Evolutionary conservation across 176 grass and related monocot genomes (phyloP).

Genomic region (Oryza rufipogon): DNA sequence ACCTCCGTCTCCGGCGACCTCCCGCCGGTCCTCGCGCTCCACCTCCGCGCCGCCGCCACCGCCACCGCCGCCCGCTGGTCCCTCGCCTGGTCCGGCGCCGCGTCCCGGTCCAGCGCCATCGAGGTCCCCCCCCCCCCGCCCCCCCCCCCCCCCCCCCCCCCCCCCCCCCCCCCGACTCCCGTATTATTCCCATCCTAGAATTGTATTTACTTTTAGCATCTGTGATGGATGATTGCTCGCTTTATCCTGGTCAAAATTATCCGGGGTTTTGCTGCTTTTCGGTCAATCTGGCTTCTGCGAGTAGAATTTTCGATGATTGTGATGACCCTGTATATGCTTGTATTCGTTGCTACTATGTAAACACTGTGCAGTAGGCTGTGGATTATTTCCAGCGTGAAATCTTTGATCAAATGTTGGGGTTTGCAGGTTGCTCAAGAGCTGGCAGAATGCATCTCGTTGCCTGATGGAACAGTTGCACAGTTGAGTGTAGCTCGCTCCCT

Average conservation of each 20-base stretch:
- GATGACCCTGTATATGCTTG: no score
- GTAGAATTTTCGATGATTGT: background rate
- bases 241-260: constrained; percentile 9
- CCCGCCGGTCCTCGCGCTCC: constrained; percentile 78
- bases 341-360: background rate
- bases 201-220: background rate
- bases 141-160: background rate
- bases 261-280: background rate
- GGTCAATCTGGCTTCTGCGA: background rate
- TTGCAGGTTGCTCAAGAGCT: constrained; percentile 81
- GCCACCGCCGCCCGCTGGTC: constrained; percentile 60
- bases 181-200: background rate
- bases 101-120: constrained; percentile 65
- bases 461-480: constrained; percentile 58
- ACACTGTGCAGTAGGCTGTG: background rate
- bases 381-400: constrained; percentile 32
- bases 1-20: constrained; percentile 57
- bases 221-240: background rate
- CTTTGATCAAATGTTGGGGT: background rate
- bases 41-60: constrained; percentile 54
- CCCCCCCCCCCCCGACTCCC: no score
- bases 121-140: constrained; percentile 63
- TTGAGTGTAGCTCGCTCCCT: constrained; percentile 69
- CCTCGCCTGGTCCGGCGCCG: constrained; percentile 84
- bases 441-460: constrained; percentile 77